Conservation (phyloP, 2,329 filamentous ascomycete species). For the Colletotrichum tabaci region DNA sequence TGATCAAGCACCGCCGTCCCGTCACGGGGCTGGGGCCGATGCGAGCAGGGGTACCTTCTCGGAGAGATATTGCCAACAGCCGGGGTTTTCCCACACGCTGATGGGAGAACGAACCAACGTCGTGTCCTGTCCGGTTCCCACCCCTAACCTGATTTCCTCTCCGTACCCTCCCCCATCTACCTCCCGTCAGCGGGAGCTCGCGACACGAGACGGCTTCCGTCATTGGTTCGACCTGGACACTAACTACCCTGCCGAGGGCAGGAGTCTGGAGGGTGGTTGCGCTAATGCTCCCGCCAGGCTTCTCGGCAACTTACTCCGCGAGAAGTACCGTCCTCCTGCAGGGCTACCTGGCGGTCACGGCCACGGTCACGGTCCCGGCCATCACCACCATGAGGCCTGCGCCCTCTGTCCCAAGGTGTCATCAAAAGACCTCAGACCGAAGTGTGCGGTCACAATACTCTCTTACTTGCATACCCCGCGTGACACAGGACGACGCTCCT, state of each 20-base stretch:
- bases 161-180: not conserved
- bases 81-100: slow-evolving; percentile 24
- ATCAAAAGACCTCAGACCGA: not conserved
- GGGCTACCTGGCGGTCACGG: not conserved
- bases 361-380: not conserved
- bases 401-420: not conserved
- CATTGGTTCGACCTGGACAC: slow-evolving; percentile 21
- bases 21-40: not conserved
- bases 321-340: slow-evolving; percentile 7
- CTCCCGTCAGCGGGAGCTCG: slow-evolving; percentile 11
- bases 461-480: slow-evolving; percentile 26
- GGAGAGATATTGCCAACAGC: slow-evolving; percentile 24
- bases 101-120: slow-evolving; percentile 21
- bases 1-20: not conserved
- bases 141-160: not conserved
- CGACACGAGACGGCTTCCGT: slow-evolving; percentile 5
- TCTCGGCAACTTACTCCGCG: slow-evolving; percentile 35
- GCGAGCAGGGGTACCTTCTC: slow-evolving; percentile 11
- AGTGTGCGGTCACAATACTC: not conserved
- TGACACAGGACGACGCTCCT: slow-evolving; percentile 1
- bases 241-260: not conserved
- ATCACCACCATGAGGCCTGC: not conserved
- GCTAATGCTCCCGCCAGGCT: slow-evolving; percentile 21
- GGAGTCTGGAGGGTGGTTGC: slow-evolving; percentile 8
- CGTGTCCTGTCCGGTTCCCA: not conserved